Conservation (phyloP, 225 moss, liverwort and hornwort species). For the Rhytidiadelphus loreus region DNA sequence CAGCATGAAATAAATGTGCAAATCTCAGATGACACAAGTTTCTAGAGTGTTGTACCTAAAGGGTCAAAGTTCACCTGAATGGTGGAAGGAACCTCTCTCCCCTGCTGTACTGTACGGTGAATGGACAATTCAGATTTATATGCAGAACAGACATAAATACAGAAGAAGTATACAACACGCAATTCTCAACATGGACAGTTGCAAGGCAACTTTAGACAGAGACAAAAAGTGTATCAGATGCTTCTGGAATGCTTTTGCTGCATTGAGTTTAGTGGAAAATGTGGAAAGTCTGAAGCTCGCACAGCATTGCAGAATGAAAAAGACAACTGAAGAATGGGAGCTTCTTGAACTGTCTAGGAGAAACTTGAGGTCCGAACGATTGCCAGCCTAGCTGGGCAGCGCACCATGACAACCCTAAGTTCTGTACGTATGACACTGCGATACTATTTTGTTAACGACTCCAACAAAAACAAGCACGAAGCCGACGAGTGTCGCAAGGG, state of each 20-base stretch:
- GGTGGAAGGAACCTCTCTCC: neutral
- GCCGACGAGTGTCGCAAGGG: slow-evolving; percentile 53
- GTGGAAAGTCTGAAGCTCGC: neutral
- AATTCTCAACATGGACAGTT: neutral
- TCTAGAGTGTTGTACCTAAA: neutral
- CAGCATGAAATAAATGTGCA: neutral
- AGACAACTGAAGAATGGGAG: neutral
- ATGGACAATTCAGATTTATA: neutral
- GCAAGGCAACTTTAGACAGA: neutral
- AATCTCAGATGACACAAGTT: neutral
- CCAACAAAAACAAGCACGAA: slow-evolving; percentile 65
- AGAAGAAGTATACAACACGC: neutral
- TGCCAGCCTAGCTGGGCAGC: neutral
- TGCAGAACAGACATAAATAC: neutral
- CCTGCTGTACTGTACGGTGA: too few relatives aligned
- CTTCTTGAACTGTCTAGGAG: neutral
- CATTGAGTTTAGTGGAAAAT: neutral
- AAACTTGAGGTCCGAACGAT: neutral
- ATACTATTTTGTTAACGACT: slow-evolving; percentile 8
- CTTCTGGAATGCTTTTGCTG: neutral
- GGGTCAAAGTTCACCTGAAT: neutral
- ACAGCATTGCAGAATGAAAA: neutral
- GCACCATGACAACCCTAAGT: neutral
- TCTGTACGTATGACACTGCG: neutral
- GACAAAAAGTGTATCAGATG: neutral